Percentiles rank a stretch among this genome's conserved stretches.
phyloP scores from a whole-genome alignment of 495 filamentous ascomycete species.

The Aspergillus conjunctus region DNA sequence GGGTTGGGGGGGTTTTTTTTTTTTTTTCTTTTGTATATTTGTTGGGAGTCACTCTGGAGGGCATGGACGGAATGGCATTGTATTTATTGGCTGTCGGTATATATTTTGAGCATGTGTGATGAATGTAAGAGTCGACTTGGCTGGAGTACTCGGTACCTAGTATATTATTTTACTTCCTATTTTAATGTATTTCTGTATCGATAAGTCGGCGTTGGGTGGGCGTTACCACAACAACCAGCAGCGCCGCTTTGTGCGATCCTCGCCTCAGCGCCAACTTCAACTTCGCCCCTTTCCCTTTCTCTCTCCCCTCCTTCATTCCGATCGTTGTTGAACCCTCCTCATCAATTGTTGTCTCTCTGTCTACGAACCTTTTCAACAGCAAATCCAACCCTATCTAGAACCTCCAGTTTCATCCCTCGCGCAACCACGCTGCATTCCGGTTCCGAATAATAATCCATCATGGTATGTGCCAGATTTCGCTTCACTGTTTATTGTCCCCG shows the following conservation, averaged over 20 bases:
- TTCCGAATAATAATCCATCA: neutral
- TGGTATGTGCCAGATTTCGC: conserved; percentile 3
- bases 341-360: neutral
- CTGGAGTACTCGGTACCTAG: conserved; percentile 3
- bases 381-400: too few relatives aligned
- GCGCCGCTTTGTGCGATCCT: conserved; percentile 13
- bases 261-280: conserved; percentile 10
- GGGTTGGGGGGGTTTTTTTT: neutral
- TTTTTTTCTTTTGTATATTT: conserved; percentile 3
- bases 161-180: neutral
- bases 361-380: neutral
- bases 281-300: conserved; percentile 14
- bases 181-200: neutral
- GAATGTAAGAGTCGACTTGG: neutral
- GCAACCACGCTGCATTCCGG: conserved; percentile 5
- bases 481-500: neutral
- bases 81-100: neutral
- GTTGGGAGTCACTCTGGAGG: neutral
- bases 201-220: neutral
- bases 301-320: conserved; percentile 20
- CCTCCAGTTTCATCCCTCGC: neutral
- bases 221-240: conserved; percentile 32
- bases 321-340: neutral
- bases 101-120: neutral
- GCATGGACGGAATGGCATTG: neutral